Percentiles rank a stretch among this genome's conserved stretches.
Evolutionary conservation across 805 yeast species (phyloP).

Genomic region (Saccharomycopsis sp.): DNA sequence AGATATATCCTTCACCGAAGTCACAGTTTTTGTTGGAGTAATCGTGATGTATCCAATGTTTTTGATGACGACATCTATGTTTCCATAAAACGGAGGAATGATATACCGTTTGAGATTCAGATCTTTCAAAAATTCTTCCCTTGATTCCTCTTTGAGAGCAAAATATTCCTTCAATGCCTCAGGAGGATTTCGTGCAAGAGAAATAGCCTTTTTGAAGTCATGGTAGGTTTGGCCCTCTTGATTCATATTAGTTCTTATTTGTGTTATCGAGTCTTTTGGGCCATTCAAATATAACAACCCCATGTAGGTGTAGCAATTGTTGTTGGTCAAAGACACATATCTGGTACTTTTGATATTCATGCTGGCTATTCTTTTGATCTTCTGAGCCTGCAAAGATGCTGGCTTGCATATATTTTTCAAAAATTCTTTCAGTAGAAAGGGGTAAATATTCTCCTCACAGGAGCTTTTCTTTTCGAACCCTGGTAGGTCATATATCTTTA

Average conservation of each 20-base stretch:
- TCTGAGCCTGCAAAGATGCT: constrained; percentile 23
- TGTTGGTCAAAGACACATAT: constrained; percentile 36
- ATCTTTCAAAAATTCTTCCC: constrained; percentile 11
- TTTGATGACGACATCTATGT: constrained; percentile 57
- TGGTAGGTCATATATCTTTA: constrained; percentile 32
- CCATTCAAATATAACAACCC: constrained; percentile 55
- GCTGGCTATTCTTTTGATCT: constrained; percentile 25
- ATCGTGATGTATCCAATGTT: constrained; percentile 59
- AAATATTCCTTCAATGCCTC: constrained; percentile 25
- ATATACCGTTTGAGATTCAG: constrained; percentile 33
- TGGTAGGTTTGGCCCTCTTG: constrained; percentile 33
- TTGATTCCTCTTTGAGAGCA: constrained; percentile 18
- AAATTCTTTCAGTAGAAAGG: constrained; percentile 7
- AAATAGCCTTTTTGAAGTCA: constrained; percentile 29
- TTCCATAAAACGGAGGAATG: constrained; percentile 67
- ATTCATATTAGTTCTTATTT: constrained; percentile 39
- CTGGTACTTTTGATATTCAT: constrained; percentile 27
- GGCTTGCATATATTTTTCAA: constrained; percentile 16
- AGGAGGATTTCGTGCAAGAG: constrained; percentile 24
- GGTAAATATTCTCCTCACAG: constrained; percentile 8
- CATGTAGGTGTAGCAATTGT: constrained; percentile 46
- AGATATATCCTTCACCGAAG: neutral
- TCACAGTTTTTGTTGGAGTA: constrained; percentile 46
- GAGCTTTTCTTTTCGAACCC: constrained; percentile 27
- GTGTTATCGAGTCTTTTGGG: constrained; percentile 44